Conservation (phyloP, 176 grass and related monocot genomes). For the Aegilops longissima region DNA sequence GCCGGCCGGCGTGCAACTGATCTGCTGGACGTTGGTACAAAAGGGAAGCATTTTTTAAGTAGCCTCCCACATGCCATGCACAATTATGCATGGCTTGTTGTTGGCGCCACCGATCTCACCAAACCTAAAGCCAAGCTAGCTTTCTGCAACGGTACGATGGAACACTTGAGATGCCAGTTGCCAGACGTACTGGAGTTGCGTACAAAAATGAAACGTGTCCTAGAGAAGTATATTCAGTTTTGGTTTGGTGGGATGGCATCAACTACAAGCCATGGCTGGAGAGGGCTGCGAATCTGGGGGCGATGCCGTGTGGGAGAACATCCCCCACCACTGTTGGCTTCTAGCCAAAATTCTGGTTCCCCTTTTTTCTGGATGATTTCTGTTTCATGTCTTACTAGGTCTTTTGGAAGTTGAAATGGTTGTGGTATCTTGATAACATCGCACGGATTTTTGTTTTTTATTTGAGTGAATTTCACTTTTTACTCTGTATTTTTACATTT, state of each 20-base stretch:
- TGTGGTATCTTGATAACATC: background rate
- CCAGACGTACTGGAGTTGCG: background rate
- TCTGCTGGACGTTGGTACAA: slow-evolving; percentile 25
- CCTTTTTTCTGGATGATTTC: no score
- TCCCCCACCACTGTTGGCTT: background rate
- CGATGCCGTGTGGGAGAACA: background rate
- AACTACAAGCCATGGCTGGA: background rate
- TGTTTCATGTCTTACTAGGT: background rate
- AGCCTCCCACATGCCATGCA: slow-evolving; percentile 23
- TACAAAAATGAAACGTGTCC: background rate
- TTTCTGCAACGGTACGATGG: background rate
- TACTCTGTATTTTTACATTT: no score
- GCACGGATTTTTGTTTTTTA: no score
- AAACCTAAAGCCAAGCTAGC: background rate
- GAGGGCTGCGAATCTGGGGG: no score
- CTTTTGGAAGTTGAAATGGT: background rate
- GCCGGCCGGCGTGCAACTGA: background rate
- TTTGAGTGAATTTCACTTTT: no score
- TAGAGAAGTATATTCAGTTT: background rate
- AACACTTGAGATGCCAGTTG: background rate
- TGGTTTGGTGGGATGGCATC: background rate
- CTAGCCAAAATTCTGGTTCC: no score
- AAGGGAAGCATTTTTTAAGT: background rate
- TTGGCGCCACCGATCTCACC: slow-evolving; percentile 10
- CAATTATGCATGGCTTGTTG: background rate